These are phyloP conservation scores for Lepiota venenata DNA, from an alignment of 768 basidiomycete species.

Conservation along the genomic window DNA sequence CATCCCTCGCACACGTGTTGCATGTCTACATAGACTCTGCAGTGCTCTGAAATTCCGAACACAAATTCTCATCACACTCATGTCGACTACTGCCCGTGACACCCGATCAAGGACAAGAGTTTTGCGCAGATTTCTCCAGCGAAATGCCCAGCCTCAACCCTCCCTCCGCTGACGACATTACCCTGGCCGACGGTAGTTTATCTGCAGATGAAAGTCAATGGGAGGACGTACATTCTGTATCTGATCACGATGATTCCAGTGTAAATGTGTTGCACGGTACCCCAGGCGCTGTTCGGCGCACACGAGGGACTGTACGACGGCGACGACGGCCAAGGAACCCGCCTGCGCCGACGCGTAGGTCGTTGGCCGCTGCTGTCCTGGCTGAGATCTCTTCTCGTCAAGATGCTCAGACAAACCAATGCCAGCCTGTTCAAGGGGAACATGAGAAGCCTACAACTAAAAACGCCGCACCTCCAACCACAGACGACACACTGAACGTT, in stretches of 20 bases:
- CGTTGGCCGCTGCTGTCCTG: background rate
- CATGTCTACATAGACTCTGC: background rate
- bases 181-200: constrained; percentile 31
- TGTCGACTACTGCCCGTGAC: constrained; percentile 5
- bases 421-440: background rate
- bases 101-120: constrained; percentile 12
- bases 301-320: background rate
- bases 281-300: background rate
- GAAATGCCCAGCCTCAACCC: background rate
- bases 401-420: background rate
- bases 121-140: background rate
- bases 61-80: background rate
- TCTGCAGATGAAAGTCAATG: constrained; percentile 3
- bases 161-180: constrained; percentile 12
- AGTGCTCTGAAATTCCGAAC: background rate
- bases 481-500: constrained; percentile 10
- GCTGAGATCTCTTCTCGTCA: background rate
- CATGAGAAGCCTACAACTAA: background rate
- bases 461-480: background rate
- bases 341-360: background rate
- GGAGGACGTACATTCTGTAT: constrained; percentile 3
- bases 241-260: background rate
- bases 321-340: constrained; percentile 4
- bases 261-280: background rate
- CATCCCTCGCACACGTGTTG: constrained; percentile 3